Conservation (phyloP, 73 alveolate genomes). For the Tetrahymena malaccensis region DNA sequence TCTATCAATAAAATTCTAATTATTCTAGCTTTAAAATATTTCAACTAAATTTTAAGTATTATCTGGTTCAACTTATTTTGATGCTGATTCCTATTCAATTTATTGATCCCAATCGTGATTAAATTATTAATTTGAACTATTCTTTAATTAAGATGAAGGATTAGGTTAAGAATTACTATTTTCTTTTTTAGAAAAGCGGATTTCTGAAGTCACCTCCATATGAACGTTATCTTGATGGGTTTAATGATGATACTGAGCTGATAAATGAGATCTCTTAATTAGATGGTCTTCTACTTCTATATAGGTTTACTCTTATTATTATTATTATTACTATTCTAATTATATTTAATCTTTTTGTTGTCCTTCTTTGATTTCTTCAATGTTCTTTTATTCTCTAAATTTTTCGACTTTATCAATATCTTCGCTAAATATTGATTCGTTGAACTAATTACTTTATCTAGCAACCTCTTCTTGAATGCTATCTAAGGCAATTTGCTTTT, state of each 20-base stretch:
- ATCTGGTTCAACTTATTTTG: not conserved
- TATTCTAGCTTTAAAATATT: not conserved
- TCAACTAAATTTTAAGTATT: not conserved
- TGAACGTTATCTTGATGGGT: not conserved
- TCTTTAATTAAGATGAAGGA: no score
- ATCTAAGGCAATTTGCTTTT: not conserved
- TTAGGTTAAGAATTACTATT: not conserved
- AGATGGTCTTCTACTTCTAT: not conserved
- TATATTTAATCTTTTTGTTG: no score
- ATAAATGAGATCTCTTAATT: not conserved
- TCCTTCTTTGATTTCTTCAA: no score
- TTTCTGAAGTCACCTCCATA: not conserved
- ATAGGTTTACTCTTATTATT: not conserved
- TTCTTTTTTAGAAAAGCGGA: not conserved
- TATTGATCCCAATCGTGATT: not conserved
- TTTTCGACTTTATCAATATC: not conserved
- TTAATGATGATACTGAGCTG: not conserved
- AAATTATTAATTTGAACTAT: not conserved
- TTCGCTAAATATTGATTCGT: not conserved
- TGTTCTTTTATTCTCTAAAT: no score
- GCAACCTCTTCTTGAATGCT: not conserved
- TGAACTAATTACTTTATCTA: not conserved
- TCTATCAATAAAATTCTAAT: not conserved
- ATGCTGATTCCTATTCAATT: not conserved
- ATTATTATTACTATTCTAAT: not conserved